These are phyloP conservation scores for Alloteropsis semialata DNA, from an alignment of 176 grass and related monocot species.

Conservation along the genomic window DNA sequence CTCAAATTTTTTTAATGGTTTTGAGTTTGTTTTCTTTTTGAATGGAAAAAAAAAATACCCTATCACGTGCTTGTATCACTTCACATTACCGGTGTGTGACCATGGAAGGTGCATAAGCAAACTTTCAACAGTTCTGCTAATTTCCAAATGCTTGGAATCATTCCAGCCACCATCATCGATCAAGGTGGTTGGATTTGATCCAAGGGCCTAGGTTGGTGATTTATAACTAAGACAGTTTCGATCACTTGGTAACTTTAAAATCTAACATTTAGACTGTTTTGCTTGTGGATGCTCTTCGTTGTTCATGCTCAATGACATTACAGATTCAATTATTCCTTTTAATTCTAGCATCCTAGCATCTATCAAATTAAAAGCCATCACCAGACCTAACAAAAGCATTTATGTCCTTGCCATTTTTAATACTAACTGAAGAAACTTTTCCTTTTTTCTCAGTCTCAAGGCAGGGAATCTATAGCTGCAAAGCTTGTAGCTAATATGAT, in stretches of 20 bases:
- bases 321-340: not conserved
- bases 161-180: not conserved
- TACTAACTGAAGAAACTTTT: not conserved
- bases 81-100: not conserved
- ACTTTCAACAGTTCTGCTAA: not conserved
- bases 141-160: not conserved
- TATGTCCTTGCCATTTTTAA: not conserved
- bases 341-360: not conserved
- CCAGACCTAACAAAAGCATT: not conserved
- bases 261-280: not conserved
- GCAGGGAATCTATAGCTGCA: constrained; percentile 96
- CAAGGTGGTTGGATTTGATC: not conserved
- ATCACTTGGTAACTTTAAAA: not conserved
- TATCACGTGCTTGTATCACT: not conserved
- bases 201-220: not conserved
- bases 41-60: not conserved
- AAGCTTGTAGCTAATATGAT: constrained; percentile 99
- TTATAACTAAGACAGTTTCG: not conserved
- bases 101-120: not conserved
- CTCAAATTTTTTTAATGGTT: not conserved
- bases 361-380: not conserved
- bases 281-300: not conserved
- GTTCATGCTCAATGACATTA: not conserved
- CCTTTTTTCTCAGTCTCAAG: constrained; percentile 73
- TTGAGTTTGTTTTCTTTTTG: not conserved